Evolutionary conservation across 768 basidiomycete genomes (phyloP).

Genomic region (Gloeostereum incarnatum): DNA sequence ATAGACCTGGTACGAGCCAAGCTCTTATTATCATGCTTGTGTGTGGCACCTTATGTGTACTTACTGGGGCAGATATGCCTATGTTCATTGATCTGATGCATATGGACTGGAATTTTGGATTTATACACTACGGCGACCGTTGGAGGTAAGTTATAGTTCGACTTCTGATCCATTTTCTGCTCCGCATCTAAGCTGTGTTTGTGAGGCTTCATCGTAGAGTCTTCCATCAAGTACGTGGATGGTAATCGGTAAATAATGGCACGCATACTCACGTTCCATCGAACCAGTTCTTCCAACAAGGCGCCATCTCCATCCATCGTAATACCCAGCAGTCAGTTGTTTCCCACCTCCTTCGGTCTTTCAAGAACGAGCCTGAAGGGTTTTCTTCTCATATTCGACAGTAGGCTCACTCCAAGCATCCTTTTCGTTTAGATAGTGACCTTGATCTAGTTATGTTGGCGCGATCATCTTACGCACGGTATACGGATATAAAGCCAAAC

Average conservation of each 20-base stretch:
- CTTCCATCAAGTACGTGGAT: slow-evolving; percentile 16
- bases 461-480: no score
- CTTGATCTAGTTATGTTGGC: no score
- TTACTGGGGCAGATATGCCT: slow-evolving; percentile 4
- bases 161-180: not conserved
- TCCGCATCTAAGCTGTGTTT: not conserved
- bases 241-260: no score
- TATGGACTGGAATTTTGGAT: slow-evolving; percentile 9
- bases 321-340: no score
- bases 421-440: not conserved
- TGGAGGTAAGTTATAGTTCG: slow-evolving; percentile 8
- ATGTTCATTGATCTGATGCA: slow-evolving; percentile 11
- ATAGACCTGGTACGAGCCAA: slow-evolving; percentile 15
- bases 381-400: slow-evolving; percentile 9
- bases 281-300: no score
- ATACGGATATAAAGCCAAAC: no score
- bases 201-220: slow-evolving; percentile 12
- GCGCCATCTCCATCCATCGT: no score
- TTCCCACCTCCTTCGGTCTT: slow-evolving; percentile 13
- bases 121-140: slow-evolving; percentile 8
- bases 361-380: slow-evolving; percentile 12
- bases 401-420: slow-evolving; percentile 3
- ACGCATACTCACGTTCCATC: no score
- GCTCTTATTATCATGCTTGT: not conserved
- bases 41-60: no score